Conservation (phyloP, 2,329 filamentous ascomycete genomes). For the Aspergillus sp. region DNA sequence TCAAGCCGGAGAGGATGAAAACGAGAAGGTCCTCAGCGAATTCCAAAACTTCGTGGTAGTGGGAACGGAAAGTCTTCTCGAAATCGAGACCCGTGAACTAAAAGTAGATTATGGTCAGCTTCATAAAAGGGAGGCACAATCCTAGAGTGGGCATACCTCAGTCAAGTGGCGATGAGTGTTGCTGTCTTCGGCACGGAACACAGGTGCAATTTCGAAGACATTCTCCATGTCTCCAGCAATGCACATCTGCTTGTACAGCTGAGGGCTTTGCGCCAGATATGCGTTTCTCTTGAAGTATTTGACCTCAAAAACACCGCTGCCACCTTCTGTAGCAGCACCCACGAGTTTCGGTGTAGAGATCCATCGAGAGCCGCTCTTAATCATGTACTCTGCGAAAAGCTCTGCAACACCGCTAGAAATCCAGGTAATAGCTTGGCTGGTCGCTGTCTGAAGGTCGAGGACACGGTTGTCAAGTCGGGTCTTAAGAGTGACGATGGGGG, state of each 20-base stretch:
- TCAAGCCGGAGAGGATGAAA: slow-evolving; percentile 48
- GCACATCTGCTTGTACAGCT: slow-evolving; percentile 69
- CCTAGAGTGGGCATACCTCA: slow-evolving; percentile 44
- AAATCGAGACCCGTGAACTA: slow-evolving; percentile 55
- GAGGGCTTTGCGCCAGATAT: slow-evolving; percentile 64
- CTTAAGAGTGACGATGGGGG: slow-evolving; percentile 74
- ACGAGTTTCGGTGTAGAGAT: slow-evolving; percentile 90
- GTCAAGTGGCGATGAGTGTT: slow-evolving; percentile 68
- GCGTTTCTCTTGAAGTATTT: slow-evolving; percentile 86
- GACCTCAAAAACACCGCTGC: slow-evolving; percentile 85
- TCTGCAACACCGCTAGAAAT: slow-evolving; percentile 65
- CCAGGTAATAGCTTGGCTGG: slow-evolving; percentile 84
- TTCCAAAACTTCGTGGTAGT: slow-evolving; percentile 53
- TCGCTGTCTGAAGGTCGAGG: slow-evolving; percentile 86
- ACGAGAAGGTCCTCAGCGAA: slow-evolving; percentile 52
- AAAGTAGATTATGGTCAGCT: not conserved
- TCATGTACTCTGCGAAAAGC: slow-evolving; percentile 78
- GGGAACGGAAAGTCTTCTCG: slow-evolving; percentile 50
- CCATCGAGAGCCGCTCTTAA: slow-evolving; percentile 70
- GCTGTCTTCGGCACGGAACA: slow-evolving; percentile 67
- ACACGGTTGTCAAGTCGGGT: slow-evolving; percentile 89
- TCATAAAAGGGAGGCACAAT: not conserved
- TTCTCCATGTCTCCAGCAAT: slow-evolving; percentile 63
- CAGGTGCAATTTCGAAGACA: slow-evolving; percentile 65
- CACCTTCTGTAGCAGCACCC: slow-evolving; percentile 87